Base-by-base conservation (phyloP, 495 filamentous ascomycete species). In the Penicillium soppii region DNA sequence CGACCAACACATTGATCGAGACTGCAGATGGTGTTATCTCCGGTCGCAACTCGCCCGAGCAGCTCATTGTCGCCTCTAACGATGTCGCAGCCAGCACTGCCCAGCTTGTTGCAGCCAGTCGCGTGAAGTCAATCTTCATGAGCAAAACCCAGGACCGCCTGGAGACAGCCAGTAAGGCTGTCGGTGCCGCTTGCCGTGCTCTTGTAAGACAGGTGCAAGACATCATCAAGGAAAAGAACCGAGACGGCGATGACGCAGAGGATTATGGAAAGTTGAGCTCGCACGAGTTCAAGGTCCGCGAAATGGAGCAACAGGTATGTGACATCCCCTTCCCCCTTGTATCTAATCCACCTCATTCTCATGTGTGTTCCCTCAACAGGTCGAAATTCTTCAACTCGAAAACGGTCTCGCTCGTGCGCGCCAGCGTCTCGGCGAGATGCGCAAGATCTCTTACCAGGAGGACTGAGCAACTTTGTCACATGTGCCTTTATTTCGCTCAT, bases 281-380 rank as follows among this genome's bases (percentile, higher is more conserved):
- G 42, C 91, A 96, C 71, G 94, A 97, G 75, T 97, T 98, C 78
- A 98, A 98, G 77, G 90, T 96, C 12, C 81, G 86, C 62, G 91
- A 98, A 77, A 98, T 98, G 95, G 92, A 98, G 75, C 95, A 98
- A 69, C 95, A 98, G 89, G 92, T 96, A 78, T 56, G 84, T 81
- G 50, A 33, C 17, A 42, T 33, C 32, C 43, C 26, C 53, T 15
- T 56, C 49, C 43, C 57, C 52, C 41, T 25, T 36, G 10, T 39
- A 19, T 47, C 47, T 38, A 46, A 33, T 37, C 16, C 17, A n/a
- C 8, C 30, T 17, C 17, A 21, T 51, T 45, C 62, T 67, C 41
- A 67, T 39, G 13, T 43, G 8, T 51, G 23, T 51, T n/a, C 17
- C 25, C 4, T n/a, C 12, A 27, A 7, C 54, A 97, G 92, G 94